Evolutionary conservation across 176 grass and related monocot genomes (phyloP).

Genomic region (Cymbopogon citratus): DNA sequence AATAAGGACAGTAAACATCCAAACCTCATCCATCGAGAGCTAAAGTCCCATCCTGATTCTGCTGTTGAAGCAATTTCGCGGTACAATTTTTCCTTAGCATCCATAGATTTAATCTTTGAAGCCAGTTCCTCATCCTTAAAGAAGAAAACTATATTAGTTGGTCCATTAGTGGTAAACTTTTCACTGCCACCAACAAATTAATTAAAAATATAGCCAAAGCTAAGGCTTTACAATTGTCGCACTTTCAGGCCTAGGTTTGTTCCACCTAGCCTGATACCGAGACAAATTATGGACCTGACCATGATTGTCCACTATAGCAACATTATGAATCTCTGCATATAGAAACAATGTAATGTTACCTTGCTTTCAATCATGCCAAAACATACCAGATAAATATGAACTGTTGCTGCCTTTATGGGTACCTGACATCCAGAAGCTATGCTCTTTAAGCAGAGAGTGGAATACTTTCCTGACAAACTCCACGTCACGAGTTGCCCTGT

Average conservation of each 20-base stretch:
- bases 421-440: constrained; percentile 98
- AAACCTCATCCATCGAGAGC: constrained; percentile 99
- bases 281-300: constrained; percentile 51
- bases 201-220: neutral
- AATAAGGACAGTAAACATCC: neutral
- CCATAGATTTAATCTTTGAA: constrained; percentile 46
- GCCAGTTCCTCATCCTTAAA: constrained; percentile 68
- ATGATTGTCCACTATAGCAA: constrained; percentile 53
- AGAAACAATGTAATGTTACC: constrained; percentile 6
- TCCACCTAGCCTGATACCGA: constrained; percentile 84
- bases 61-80: constrained; percentile 75
- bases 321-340: constrained; percentile 69
- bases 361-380: constrained; percentile 13
- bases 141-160: constrained; percentile 3
- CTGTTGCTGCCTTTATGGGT: neutral
- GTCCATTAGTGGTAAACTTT: neutral
- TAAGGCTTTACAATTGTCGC: constrained; percentile 59
- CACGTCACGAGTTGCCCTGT: constrained; percentile 55
- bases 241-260: constrained; percentile 88
- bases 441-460: constrained; percentile 74
- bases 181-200: neutral
- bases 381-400: constrained; percentile 11
- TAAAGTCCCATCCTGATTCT: constrained; percentile 99
- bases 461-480: constrained; percentile 50
- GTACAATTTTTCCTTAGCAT: constrained; percentile 61